Conservation (phyloP, 73 alveolate genomes). For the Diophrys sp. region DNA sequence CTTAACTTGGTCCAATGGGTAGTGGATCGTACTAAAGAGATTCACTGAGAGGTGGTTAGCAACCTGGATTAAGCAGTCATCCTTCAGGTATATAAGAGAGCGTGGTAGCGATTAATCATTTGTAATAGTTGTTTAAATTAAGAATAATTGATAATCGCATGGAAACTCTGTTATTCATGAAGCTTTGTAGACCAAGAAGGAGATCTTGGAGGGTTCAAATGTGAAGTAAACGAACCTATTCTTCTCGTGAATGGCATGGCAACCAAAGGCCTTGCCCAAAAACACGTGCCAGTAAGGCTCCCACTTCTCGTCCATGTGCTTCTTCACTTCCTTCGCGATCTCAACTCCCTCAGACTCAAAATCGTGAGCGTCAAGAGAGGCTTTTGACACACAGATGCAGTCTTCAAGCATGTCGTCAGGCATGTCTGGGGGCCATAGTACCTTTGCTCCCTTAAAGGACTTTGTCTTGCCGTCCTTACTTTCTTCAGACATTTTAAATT, state of each 20-base stretch:
- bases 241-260: slow-evolving; percentile 95
- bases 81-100: too few species aligned
- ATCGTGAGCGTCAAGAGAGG: slow-evolving; percentile 42
- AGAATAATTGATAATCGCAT: too few species aligned
- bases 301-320: slow-evolving; percentile 93
- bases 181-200: slow-evolving; percentile 78
- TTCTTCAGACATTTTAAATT: slow-evolving; percentile 22
- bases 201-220: slow-evolving; percentile 73
- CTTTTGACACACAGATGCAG: slow-evolving; percentile 66
- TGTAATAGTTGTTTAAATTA: too few species aligned
- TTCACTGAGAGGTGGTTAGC: too few species aligned
- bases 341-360: slow-evolving; percentile 63
- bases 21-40: too few species aligned
- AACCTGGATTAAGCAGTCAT: too few species aligned
- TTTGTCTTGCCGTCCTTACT: slow-evolving; percentile 18
- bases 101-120: too few species aligned
- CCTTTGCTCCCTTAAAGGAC: slow-evolving; percentile 81
- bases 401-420: slow-evolving; percentile 92
- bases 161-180: too few species aligned
- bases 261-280: slow-evolving; percentile 96
- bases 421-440: slow-evolving; percentile 90
- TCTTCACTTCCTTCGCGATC: slow-evolving; percentile 79
- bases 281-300: slow-evolving; percentile 99
- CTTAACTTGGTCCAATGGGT: too few species aligned
- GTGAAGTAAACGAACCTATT: slow-evolving; percentile 93